Evolutionary conservation across 306 rosid genomes (phyloP).

Genomic region (Cotoneaster glaucophyllus): DNA sequence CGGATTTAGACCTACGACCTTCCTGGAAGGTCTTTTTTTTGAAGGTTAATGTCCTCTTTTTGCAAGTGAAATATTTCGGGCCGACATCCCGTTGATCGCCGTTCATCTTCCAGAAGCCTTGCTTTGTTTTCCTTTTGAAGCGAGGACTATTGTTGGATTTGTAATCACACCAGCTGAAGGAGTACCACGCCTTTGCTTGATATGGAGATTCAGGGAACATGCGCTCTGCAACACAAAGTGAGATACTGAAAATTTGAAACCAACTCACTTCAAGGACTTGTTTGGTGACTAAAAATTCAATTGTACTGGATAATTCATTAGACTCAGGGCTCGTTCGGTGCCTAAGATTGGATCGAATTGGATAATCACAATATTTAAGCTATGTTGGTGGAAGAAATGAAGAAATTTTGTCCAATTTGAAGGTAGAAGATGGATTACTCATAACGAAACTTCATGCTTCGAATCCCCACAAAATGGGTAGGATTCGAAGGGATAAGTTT

Average conservation of each 20-base stretch:
- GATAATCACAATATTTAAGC: not conserved
- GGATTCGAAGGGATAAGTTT: not conserved
- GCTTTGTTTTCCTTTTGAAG: conserved; percentile 26
- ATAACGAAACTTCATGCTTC: not conserved
- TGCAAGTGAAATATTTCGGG: conserved; percentile 25
- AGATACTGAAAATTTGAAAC: not conserved
- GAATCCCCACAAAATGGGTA: not conserved
- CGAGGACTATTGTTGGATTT: conserved; percentile 26
- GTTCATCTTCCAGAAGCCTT: conserved; percentile 55
- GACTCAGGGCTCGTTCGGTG: not conserved
- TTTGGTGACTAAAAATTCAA: too few species aligned
- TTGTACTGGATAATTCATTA: not conserved
- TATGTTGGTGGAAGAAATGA: not conserved
- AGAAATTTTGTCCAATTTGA: too few species aligned
- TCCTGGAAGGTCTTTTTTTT: conserved; percentile 17
- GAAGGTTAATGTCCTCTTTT: conserved; percentile 37
- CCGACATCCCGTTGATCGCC: conserved; percentile 29
- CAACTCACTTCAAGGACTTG: too few species aligned
- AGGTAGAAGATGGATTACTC: not conserved
- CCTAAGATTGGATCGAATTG: not conserved
- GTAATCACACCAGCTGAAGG: conserved; percentile 28
- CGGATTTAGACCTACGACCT: conserved; percentile 22
- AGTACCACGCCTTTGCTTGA: conserved; percentile 41
- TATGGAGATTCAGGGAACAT: conserved; percentile 12
- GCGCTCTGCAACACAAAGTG: not conserved